Percentiles rank a stretch among this genome's conserved stretches.
Evolutionary conservation across 2,329 filamentous ascomycete genomes (phyloP).

Genomic region (Laburnicola sp.): DNA sequence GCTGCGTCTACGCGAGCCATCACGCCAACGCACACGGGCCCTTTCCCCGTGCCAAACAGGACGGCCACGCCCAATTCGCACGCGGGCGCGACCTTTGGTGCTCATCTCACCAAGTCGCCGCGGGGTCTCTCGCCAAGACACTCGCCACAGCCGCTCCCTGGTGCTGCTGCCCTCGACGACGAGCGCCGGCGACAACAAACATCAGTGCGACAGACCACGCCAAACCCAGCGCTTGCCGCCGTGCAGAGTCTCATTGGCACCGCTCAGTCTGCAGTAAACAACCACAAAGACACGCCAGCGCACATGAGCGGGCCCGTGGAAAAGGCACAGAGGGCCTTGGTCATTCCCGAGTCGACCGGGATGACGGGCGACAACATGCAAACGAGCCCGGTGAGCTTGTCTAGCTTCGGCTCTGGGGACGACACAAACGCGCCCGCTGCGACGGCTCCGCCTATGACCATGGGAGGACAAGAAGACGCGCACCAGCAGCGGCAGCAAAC

Average conservation of each 20-base stretch:
- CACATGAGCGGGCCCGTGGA: constrained; percentile 55
- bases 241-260: constrained; percentile 50
- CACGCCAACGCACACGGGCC: constrained; percentile 48
- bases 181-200: constrained; percentile 51
- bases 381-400: constrained; percentile 57
- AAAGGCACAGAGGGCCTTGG: constrained; percentile 53
- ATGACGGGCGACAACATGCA: constrained; percentile 52
- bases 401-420: constrained; percentile 58
- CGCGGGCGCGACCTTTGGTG: constrained; percentile 38
- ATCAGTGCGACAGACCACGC: constrained; percentile 50
- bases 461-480: constrained; percentile 42
- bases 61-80: constrained; percentile 45
- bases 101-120: constrained; percentile 49
- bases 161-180: constrained; percentile 54
- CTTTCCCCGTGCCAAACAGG: constrained; percentile 45
- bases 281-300: constrained; percentile 48
- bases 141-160: constrained; percentile 51
- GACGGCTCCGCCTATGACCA: constrained; percentile 52
- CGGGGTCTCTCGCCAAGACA: constrained; percentile 46
- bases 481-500: constrained; percentile 42
- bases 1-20: constrained; percentile 50
- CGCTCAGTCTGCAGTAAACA: constrained; percentile 47
- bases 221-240: constrained; percentile 52
- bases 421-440: constrained; percentile 51
- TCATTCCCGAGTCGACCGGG: constrained; percentile 50